A percentile compares a stretch with the other conserved stretches of the same genome.
phyloP scores from a whole-genome alignment of 1,284 basidiomycete genomes.

The Puccinia brachypodii region DNA sequence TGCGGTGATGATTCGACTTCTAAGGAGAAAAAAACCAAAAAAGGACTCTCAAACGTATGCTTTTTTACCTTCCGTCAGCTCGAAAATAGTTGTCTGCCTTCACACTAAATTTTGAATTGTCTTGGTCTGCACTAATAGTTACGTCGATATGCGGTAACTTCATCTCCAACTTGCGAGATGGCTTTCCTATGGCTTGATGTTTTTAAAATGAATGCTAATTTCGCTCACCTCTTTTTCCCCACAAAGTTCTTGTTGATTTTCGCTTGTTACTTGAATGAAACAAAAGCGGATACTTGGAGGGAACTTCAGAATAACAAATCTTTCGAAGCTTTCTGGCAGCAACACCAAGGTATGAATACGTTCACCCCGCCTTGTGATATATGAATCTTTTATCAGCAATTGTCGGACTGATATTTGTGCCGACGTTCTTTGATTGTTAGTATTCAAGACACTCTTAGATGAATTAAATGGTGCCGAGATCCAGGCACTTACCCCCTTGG shows the following conservation, averaged over 20 bases:
- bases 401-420: background rate
- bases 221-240: slow-evolving; percentile 49
- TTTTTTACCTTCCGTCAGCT: slow-evolving; percentile 52
- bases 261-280: slow-evolving; percentile 87
- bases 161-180: slow-evolving; percentile 42
- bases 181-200: slow-evolving; percentile 44
- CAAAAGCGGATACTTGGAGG: slow-evolving; percentile 65
- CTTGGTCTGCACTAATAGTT: slow-evolving; percentile 60
- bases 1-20: slow-evolving; percentile 5
- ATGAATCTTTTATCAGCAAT: background rate
- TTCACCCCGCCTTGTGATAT: background rate
- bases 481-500: slow-evolving; percentile 79
- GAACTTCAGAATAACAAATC: slow-evolving; percentile 45
- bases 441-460: slow-evolving; percentile 92
- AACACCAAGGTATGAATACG: slow-evolving; percentile 45
- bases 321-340: slow-evolving; percentile 46
- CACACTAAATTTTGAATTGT: slow-evolving; percentile 51
- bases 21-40: slow-evolving; percentile 55
- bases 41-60: slow-evolving; percentile 82
- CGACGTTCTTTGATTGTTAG: slow-evolving; percentile 59
- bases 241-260: slow-evolving; percentile 79
- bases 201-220: slow-evolving; percentile 36
- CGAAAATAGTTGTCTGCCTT: slow-evolving; percentile 52
- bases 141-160: slow-evolving; percentile 71
- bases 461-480: slow-evolving; percentile 79